Base-by-base conservation (phyloP, 495 filamentous ascomycete genomes). In the Ascobolus immersus region DNA sequence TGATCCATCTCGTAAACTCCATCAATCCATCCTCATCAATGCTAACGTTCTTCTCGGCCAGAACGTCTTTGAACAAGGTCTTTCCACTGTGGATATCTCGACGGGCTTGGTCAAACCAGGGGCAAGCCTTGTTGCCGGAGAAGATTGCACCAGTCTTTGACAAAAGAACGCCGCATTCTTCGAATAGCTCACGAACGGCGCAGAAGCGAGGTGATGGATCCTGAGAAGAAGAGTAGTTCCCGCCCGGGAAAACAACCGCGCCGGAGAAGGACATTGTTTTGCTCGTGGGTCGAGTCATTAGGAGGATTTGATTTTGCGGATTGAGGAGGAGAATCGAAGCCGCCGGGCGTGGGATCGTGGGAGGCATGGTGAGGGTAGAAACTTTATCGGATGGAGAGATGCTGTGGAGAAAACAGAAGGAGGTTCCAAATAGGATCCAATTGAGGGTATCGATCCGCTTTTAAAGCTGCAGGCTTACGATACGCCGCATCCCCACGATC, bases 241-340 rank as follows among this genome's bases (percentile, higher is more conserved):
- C 86, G n/a, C 86, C 86, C 0, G 86, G 86, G 44, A 96, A 96
- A 35, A 96, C 86, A 47, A 93, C 81, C 0, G 82, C 84, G 0
- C 75, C 82, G 10, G 86, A 65, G 40, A 92, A 96, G 17, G 80
- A n/a, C n/a, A n/a, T 73, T 4, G 62, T 66, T 2, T 80, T 84
- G 1, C 69, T 76, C 30, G 70, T 59, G 9, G 92, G 78, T 32
- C 86, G 70, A 44, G 80, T 78, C 2, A 96, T 67, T 13, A 93
- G 65, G 13, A 96, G 64, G 25, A 93, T 65, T 48, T 89, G 67
- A 48, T 93, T 92, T 34, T 58, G 60, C 0, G 78, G 73, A 0
- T 86, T 93, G 24, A 96, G 54, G 19, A 93, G 62, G 28, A 96
- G 58, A n/a, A n/a, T n/a, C n/a, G n/a, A n/a, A n/a, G n/a, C n/a